Base-by-base conservation (phyloP, 83 land plant genomes). In the Larix sibirica region DNA sequence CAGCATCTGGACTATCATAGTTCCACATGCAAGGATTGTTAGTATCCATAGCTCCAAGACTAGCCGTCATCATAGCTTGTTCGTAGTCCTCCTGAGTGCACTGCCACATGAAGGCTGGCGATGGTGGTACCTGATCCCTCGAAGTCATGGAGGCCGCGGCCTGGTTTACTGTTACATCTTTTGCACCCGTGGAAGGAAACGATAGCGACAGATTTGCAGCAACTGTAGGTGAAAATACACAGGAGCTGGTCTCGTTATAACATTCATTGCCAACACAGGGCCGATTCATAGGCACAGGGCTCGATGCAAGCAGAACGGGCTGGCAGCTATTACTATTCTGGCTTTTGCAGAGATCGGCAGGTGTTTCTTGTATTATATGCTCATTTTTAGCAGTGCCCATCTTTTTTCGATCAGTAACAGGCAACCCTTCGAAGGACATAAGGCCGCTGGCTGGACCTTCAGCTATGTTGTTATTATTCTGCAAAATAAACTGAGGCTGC, bases 31-130 rank as follows among this genome's bases (percentile, higher is more conserved):
- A 16, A 3, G 44, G n/a, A 69, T 17, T 69, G 38, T 69, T 40
- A 36, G 74, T 33, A 8, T 69, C 74, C 74, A 69, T 36, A 13
- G 6, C 38, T 20, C 44, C 74, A 36, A 69, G 33, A 20, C 42
- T 16, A 7, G 20, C 17, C 33, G n/a, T 36, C 74, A 24, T 40
- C 44, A 69, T 33, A 8, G 20, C 44, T 36, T 16, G 40, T 6
- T 69, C 74, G 44, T 17, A 69, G 20, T 17, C 17, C 3, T 69
- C 74, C 16, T 18, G 44, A 69, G 74, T 40, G 74, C 21, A 6
- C 42, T 14, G n/a, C 74, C 74, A 69, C 74, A 69, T 69, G 9
- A 69, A 36, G 3, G 74, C 42, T 6, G 74, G 74, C 74, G 74
- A 69, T 6, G 74, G 10, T 33, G 74, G 74, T 6, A 69, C 74